A percentile compares a stretch with the other conserved stretches of the same genome.
Conservation (phyloP, 768 basidiomycete genomes). For the Lactarius tabidus region DNA sequence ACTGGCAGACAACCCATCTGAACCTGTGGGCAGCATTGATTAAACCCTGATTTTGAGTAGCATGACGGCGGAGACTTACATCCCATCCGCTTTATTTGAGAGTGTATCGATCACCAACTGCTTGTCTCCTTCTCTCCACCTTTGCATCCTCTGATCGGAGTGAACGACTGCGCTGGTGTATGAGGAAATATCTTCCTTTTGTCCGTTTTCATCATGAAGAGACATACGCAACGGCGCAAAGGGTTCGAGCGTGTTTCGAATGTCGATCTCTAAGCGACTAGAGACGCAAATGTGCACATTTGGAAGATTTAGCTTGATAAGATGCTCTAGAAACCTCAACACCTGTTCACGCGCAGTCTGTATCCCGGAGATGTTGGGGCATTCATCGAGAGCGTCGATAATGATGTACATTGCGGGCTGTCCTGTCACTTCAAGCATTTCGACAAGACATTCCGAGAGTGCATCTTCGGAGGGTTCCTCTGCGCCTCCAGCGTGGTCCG, state of each 20-base stretch:
- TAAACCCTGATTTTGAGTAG: background rate
- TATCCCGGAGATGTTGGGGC: background rate
- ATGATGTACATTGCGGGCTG: background rate
- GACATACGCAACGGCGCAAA: background rate
- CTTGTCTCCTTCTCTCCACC: background rate
- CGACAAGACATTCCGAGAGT: background rate
- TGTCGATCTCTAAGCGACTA: conserved; percentile 6
- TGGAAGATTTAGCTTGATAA: background rate
- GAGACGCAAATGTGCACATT: conserved; percentile 7
- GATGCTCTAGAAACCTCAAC: background rate
- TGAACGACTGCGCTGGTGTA: background rate
- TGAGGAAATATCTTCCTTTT: background rate
- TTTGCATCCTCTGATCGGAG: background rate
- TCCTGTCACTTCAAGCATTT: background rate
- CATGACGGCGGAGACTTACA: background rate
- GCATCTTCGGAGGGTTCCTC: background rate
- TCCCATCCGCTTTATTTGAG: background rate
- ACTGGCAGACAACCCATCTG: too few relatives aligned
- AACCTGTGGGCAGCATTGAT: too few relatives aligned
- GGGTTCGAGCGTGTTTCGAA: background rate
- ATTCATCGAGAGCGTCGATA: conserved; percentile 12
- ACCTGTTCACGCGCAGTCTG: background rate
- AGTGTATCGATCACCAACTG: conserved; percentile 1
- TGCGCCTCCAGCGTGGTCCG: background rate
- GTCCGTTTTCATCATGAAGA: background rate